Evolutionary conservation across 352 stramenopile genomes (phyloP), one percentile per base, ranked within the genome.

Genomic region (Hyaloperonospora brassicae): DNA sequence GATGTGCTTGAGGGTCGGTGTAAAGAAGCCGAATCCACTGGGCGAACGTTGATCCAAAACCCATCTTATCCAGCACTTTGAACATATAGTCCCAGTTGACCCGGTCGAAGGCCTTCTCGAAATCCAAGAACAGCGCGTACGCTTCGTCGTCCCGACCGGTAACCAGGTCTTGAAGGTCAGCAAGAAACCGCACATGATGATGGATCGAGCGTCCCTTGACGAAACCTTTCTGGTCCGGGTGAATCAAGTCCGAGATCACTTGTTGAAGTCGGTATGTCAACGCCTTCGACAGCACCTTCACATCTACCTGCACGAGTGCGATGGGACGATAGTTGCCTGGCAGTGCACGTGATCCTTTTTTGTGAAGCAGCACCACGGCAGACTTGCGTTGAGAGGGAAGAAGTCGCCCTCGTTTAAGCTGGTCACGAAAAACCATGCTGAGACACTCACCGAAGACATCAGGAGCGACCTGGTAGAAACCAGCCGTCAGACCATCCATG

Each of bases 291-390:
- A 47, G 22, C 5, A 27, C 25, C 14, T 6, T 47, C 21, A 47
- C 41, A 30, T 47, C 22, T 1, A 61, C 47, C 6, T 23, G 54
- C 22, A 61, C 53, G 13, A 61, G 13, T 1, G 47, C 6, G 17
- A 61, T 61, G 0, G 47, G 54, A 6, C 40, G 40, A 35, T 25
- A 61, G 11, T 55, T 61, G 1, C 30, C 54, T 5, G n/a, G 55
- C 3, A 31, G 3, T 31, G 27, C 27, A 3, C 27, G 27, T 7
- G 27, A 31, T 31, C 27, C 27, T 31, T 31, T 31, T 7, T 31
- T 31, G 27, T 31, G 27, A 3, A 31, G 7, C 7, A 31, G 7
- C 27, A 31, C 27, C 3, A 31, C 27, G 7, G 27, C 27, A 8
- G 27, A 31, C 7, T 31, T 3, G 3, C 38, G 2, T 14, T 23